Evolutionary conservation across 1,139 yeast species (phyloP).

Genomic region (Geotrichum aggregatum): DNA sequence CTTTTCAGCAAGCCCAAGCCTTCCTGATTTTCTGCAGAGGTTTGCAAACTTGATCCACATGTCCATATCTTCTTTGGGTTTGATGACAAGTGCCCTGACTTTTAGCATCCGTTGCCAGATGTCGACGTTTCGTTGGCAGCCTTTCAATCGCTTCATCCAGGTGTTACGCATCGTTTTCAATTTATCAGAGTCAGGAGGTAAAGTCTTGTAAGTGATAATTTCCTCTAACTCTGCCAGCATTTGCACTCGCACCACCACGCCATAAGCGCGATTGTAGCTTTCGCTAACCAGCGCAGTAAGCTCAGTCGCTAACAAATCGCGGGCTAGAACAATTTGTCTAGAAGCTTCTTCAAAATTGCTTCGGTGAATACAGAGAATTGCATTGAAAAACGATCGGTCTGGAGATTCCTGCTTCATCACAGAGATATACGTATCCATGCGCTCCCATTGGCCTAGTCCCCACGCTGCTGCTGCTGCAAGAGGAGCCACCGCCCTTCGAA

Average conservation of each 20-base stretch:
- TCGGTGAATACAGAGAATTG: constrained; percentile 79
- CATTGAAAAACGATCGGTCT: constrained; percentile 89
- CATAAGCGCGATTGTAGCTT: constrained; percentile 94
- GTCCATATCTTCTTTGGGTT: constrained; percentile 95
- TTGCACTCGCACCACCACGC: constrained; percentile 93
- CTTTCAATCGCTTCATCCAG: constrained; percentile 88
- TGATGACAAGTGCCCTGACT: constrained; percentile 90
- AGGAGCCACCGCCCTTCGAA: constrained; percentile 83
- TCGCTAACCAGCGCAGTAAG: constrained; percentile 92
- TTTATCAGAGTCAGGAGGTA: constrained; percentile 72
- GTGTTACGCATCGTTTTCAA: constrained; percentile 78
- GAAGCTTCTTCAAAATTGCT: constrained; percentile 82
- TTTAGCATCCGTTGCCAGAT: constrained; percentile 96
- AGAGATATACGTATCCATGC: constrained; percentile 84
- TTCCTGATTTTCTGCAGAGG: constrained; percentile 86
- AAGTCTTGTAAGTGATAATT: constrained; percentile 78
- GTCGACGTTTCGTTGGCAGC: constrained; percentile 95
- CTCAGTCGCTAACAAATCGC: constrained; percentile 87
- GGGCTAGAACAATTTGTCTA: constrained; percentile 71
- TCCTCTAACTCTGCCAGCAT: constrained; percentile 97
- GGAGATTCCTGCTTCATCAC: constrained; percentile 93
- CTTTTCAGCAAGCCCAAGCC: constrained; percentile 88
- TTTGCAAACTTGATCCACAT: constrained; percentile 98
- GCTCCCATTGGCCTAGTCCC: constrained; percentile 98
- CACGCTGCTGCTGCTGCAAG: constrained; percentile 98